A percentile compares a stretch with the other conserved stretches of the same genome.
phyloP scores from a whole-genome alignment of 2,329 filamentous ascomycete genomes.

The Penicillium vulpinum region DNA sequence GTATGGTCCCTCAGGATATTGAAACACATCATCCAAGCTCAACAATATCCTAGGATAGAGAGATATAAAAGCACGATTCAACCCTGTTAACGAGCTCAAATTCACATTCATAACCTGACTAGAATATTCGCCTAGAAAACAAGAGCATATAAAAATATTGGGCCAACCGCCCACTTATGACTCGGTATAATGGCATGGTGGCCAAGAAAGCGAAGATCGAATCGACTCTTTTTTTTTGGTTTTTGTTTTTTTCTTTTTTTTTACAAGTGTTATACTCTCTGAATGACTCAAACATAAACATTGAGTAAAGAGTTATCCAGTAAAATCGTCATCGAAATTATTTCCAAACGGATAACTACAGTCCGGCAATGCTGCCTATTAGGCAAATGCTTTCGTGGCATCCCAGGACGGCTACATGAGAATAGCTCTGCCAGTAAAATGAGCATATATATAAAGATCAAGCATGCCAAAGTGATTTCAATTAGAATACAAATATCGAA shows the following conservation, averaged over 20 bases:
- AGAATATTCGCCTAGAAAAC: not conserved
- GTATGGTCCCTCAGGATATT: not conserved
- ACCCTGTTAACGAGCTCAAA: not conserved
- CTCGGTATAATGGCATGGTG: too few species aligned
- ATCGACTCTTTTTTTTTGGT: not conserved
- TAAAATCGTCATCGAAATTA: not conserved
- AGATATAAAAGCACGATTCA: not conserved
- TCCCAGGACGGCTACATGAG: not conserved
- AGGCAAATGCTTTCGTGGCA: not conserved
- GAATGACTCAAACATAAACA: not conserved
- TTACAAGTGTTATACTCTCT: too few species aligned
- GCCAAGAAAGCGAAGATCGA: not conserved
- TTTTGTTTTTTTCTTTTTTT: too few species aligned
- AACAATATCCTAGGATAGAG: too few species aligned
- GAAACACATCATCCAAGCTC: not conserved
- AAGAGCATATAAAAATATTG: not conserved
- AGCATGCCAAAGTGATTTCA: not conserved
- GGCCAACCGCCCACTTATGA: not conserved
- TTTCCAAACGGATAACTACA: not conserved
- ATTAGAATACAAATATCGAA: not conserved
- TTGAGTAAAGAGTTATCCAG: not conserved
- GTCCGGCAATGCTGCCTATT: slow-evolving; percentile 6
- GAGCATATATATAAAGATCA: not conserved
- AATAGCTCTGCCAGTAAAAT: too few species aligned
- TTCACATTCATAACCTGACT: not conserved